phyloP scores from a whole-genome alignment of 225 moss, liverwort and hornwort species.

The Pseudoscleropodium purum region DNA sequence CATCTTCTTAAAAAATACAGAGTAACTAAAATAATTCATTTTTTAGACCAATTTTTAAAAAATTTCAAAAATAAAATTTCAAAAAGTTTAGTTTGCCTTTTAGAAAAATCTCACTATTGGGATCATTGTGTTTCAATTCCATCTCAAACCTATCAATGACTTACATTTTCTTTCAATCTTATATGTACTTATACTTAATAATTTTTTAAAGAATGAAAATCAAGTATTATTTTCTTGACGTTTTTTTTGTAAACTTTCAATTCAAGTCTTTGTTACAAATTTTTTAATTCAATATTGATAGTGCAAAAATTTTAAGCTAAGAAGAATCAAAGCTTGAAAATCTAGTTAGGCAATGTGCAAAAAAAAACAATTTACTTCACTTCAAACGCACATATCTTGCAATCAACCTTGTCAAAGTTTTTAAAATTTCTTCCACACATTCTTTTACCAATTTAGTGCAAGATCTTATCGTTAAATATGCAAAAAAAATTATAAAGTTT shows the following conservation, averaged over 20 bases:
- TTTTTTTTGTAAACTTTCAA: neutral
- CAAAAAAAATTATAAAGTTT: neutral
- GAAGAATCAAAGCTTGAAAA: neutral
- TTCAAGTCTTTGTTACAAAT: neutral
- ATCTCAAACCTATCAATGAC: neutral
- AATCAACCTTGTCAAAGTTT: neutral
- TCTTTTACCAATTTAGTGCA: neutral
- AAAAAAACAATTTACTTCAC: neutral
- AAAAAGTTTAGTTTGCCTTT: fast-evolving
- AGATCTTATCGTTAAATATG: neutral
- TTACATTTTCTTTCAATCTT: neutral
- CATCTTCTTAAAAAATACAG: neutral
- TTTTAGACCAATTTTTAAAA: neutral
- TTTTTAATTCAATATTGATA: neutral
- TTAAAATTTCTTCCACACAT: neutral
- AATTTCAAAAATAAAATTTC: no score
- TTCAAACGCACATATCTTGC: neutral
- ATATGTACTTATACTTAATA: fast-evolving
- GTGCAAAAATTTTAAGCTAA: neutral
- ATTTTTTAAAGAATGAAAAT: neutral
- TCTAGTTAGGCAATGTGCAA: neutral
- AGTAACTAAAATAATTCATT: neutral
- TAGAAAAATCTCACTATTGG: neutral
- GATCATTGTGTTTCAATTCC: neutral
- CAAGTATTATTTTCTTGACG: neutral